Percentiles rank a stretch among this genome's conserved stretches.
Evolutionary conservation across 169 alveolate species (phyloP).

Genomic region (Theileria annulata): DNA sequence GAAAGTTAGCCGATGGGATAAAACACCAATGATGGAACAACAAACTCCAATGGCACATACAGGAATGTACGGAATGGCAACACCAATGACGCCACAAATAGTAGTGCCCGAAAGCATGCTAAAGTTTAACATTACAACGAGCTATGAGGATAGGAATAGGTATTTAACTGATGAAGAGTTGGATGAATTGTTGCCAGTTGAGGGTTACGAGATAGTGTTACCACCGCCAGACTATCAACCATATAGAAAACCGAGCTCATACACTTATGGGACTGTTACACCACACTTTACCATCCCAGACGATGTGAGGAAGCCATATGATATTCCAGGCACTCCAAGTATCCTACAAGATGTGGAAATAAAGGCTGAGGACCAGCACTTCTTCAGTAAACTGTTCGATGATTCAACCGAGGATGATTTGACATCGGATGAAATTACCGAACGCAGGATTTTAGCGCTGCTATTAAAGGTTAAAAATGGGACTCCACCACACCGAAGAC

Average conservation of each 20-base stretch:
- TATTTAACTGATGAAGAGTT: constrained; percentile 95
- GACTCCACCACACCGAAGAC: constrained; percentile 95
- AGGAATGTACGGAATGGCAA: constrained; percentile 38
- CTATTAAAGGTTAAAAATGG: constrained; percentile 97
- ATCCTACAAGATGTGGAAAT: constrained; percentile 82
- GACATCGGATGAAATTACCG: constrained; percentile 93
- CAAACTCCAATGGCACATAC: constrained; percentile 72
- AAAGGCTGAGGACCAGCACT: constrained; percentile 90
- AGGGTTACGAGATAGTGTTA: constrained; percentile 87
- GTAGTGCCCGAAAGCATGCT: not conserved
- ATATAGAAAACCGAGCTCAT: constrained; percentile 64
- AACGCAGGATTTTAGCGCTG: constrained; percentile 91
- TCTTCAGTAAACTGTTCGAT: constrained; percentile 84
- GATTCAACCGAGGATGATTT: constrained; percentile 91
- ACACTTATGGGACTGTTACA: constrained; percentile 51
- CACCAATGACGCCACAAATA: constrained; percentile 62
- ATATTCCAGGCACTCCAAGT: constrained; percentile 65
- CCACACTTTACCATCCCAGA: constrained; percentile 81
- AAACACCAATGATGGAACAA: constrained; percentile 72
- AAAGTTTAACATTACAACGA: constrained; percentile 20
- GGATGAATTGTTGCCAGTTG: constrained; percentile 90
- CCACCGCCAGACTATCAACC: constrained; percentile 88
- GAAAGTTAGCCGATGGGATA: constrained; percentile 77
- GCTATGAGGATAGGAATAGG: constrained; percentile 68
- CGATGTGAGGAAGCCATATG: constrained; percentile 59